These are phyloP conservation scores for Penicillium sp. DNA, from an alignment of 2,329 filamentous ascomycete species.

Conservation along the genomic window DNA sequence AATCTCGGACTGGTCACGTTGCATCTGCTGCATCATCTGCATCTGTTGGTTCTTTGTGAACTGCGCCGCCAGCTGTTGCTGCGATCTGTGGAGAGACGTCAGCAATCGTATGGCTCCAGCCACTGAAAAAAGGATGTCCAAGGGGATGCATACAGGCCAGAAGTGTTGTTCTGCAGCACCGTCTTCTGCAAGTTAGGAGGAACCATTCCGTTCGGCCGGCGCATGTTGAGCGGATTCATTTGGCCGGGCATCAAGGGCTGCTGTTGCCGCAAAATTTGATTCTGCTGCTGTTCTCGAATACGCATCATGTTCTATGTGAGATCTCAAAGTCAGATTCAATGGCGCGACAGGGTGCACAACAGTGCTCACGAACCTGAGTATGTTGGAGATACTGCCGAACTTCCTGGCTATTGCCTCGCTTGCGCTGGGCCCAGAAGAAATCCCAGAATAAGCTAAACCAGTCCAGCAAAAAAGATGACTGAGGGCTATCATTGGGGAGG, in stretches of 20 bases:
- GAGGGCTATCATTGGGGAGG: slow-evolving; percentile 61
- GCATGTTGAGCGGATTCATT: slow-evolving; percentile 62
- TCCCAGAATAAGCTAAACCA: slow-evolving; percentile 99
- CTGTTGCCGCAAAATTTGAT: slow-evolving; percentile 69
- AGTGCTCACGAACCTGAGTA: slow-evolving; percentile 62
- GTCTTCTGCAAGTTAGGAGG: slow-evolving; percentile 60
- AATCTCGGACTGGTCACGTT: slow-evolving; percentile 81
- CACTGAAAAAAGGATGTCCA: neutral
- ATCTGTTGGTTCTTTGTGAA: slow-evolving; percentile 58
- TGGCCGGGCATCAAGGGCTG: slow-evolving; percentile 60
- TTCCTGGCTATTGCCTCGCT: slow-evolving; percentile 60
- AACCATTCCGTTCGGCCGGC: slow-evolving; percentile 41
- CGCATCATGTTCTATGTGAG: slow-evolving; percentile 59
- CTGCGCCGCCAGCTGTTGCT: slow-evolving; percentile 65
- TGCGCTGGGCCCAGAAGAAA: slow-evolving; percentile 79
- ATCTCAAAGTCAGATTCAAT: slow-evolving; percentile 26
- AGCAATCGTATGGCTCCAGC: neutral
- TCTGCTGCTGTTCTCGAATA: slow-evolving; percentile 68
- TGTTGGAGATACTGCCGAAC: slow-evolving; percentile 76
- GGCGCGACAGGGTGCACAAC: slow-evolving; percentile 15
- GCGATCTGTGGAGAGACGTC: slow-evolving; percentile 45
- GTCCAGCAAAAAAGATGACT: slow-evolving; percentile 83
- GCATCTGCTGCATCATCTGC: slow-evolving; percentile 74
- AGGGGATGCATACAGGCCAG: slow-evolving; percentile 37
- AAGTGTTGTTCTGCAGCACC: slow-evolving; percentile 70